Conservation (phyloP, 495 filamentous ascomycete species). For the Niebla homalea region DNA sequence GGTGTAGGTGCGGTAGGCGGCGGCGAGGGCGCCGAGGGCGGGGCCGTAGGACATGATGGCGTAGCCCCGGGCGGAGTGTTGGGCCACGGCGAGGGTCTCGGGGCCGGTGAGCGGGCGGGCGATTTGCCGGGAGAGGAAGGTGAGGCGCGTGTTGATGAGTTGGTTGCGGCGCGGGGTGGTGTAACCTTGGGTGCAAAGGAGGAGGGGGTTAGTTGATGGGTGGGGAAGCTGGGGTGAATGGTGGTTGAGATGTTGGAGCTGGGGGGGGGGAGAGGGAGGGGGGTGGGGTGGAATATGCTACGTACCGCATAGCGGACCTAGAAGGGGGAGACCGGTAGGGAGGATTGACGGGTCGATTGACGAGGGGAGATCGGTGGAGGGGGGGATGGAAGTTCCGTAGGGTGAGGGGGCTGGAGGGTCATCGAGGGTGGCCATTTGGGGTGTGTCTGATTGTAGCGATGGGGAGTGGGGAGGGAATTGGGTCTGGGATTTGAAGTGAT, state of each 20-base stretch:
- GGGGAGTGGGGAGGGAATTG: no score
- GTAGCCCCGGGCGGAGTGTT: constrained; percentile 1
- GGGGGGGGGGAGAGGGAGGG: no score
- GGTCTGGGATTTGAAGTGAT: no score
- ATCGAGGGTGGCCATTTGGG: not conserved
- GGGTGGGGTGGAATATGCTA: no score
- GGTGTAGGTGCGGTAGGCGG: not conserved
- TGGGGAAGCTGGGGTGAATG: no score
- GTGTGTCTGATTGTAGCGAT: no score
- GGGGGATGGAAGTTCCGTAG: constrained; percentile 7
- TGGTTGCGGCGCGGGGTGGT: not conserved
- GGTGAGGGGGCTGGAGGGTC: constrained; percentile 11
- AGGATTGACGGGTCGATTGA: constrained; percentile 6
- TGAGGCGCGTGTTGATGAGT: not conserved
- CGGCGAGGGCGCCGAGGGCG: not conserved
- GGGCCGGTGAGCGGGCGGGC: constrained; percentile 3
- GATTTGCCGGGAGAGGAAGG: not conserved
- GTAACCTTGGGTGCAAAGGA: constrained; percentile 11
- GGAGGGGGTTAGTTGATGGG: constrained; percentile 5
- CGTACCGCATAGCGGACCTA: no score
- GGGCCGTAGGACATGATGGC: constrained; percentile 3
- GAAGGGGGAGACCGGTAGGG: not conserved
- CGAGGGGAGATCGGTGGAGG: not conserved
- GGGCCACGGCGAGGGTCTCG: constrained; percentile 4
- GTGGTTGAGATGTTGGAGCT: no score